A percentile compares a stretch with the other conserved stretches of the same genome.
These are phyloP conservation scores for Eucalyptus sideroxylon DNA, from an alignment of 345 rosid species.

Conservation along the genomic window DNA sequence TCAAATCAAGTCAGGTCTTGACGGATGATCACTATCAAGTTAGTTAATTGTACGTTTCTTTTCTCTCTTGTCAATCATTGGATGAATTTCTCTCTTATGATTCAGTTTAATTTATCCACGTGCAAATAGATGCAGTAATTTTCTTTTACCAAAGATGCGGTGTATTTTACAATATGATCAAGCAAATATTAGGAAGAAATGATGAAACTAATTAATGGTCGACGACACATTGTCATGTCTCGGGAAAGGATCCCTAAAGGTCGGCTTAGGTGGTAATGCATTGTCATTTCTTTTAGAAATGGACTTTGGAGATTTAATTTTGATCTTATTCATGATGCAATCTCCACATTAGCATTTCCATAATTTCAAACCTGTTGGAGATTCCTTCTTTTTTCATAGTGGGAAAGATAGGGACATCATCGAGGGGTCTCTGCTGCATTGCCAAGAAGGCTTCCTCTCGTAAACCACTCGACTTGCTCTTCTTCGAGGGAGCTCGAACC, in stretches of 20 bases:
- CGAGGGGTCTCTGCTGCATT: background rate
- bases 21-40: conserved; percentile 88
- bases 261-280: background rate
- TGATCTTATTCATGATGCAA: background rate
- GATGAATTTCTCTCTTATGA: background rate
- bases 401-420: background rate
- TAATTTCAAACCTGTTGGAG: background rate
- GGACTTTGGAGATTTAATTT: background rate
- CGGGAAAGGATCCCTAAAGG: background rate
- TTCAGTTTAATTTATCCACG: too few relatives aligned
- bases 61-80: background rate
- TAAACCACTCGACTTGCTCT: background rate
- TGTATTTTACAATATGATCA: rapidly evolving
- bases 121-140: too few relatives aligned
- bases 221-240: too few relatives aligned
- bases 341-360: background rate
- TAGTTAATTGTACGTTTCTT: background rate
- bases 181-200: too few relatives aligned
- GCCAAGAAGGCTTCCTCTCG: background rate
- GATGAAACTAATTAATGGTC: too few relatives aligned
- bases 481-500: background rate
- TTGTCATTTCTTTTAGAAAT: too few relatives aligned
- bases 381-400: background rate
- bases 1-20: conserved; percentile 55
- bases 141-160: background rate